Conservation (phyloP, 1,284 basidiomycete species). For the Trametes hirsuta region DNA sequence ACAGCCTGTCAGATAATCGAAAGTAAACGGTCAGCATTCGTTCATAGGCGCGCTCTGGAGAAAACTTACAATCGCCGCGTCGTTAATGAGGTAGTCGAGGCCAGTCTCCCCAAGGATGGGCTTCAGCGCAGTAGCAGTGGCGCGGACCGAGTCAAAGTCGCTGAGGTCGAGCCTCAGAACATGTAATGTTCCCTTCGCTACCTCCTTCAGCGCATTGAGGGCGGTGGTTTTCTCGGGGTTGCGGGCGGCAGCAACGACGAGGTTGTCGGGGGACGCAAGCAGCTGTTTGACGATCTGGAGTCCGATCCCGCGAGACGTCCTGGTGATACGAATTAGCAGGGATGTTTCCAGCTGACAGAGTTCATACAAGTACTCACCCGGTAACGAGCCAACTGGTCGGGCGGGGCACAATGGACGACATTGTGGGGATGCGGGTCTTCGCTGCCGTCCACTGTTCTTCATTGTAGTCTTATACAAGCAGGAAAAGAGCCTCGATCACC, state of each 20-base stretch:
- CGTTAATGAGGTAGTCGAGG: slow-evolving; percentile 45
- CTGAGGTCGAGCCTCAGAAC: slow-evolving; percentile 39
- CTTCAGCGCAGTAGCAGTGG: slow-evolving; percentile 26
- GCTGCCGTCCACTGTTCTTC: neutral
- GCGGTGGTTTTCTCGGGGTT: slow-evolving; percentile 34
- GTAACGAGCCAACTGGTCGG: neutral
- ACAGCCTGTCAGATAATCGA: neutral
- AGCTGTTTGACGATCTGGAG: slow-evolving; percentile 42
- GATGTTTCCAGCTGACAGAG: no score
- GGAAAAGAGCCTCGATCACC: no score
- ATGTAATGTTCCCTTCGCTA: slow-evolving; percentile 33
- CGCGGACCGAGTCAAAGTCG: slow-evolving; percentile 33
- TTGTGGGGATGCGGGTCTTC: neutral
- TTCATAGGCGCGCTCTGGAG: no score
- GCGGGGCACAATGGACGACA: neutral
- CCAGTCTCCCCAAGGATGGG: slow-evolving; percentile 34
- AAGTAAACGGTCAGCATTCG: no score
- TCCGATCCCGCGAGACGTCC: slow-evolving; percentile 43
- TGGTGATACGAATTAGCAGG: slow-evolving; percentile 9
- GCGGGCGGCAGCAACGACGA: slow-evolving; percentile 42
- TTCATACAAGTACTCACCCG: neutral
- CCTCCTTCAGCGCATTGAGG: slow-evolving; percentile 30
- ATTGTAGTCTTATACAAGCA: neutral
- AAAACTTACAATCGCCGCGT: slow-evolving; percentile 38
- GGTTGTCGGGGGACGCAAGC: slow-evolving; percentile 34